phyloP scores from a whole-genome alignment of 805 yeast species.

The Clavispora asparagi region DNA sequence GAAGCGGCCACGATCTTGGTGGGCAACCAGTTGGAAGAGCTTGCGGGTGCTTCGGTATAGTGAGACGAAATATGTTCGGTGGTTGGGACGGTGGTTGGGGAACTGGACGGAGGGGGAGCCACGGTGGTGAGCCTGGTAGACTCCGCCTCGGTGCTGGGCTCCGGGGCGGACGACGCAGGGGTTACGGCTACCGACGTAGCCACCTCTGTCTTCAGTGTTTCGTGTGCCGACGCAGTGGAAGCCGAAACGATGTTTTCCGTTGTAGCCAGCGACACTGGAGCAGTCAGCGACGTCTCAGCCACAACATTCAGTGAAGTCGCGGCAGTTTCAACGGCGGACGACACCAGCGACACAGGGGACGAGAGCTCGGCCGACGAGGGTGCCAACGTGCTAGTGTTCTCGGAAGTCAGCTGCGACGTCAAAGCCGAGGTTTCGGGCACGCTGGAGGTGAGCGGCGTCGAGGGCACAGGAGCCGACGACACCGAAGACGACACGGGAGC shows the following conservation, averaged over 20 bases:
- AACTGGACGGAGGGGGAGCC: not conserved
- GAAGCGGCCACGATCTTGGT: constrained; percentile 25
- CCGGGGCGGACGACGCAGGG: not conserved
- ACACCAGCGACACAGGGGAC: not conserved
- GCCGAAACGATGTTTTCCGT: not conserved
- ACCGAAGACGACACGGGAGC: no score
- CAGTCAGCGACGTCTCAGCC: not conserved
- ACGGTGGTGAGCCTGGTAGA: constrained; percentile 1
- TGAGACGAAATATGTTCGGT: not conserved
- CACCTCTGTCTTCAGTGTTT: no score
- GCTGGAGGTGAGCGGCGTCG: no score
- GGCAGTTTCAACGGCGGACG: not conserved
- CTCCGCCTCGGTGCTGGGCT: not conserved
- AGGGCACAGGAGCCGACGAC: no score
- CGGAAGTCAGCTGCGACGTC: no score
- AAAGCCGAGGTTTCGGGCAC: not conserved
- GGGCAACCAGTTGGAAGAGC: constrained; percentile 32
- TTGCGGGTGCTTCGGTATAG: not conserved
- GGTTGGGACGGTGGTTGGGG: no score
- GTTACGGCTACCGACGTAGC: no score
- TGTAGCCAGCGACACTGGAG: not conserved
- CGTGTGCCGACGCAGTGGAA: no score
- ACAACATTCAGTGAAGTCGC: not conserved
- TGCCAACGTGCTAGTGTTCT: not conserved
- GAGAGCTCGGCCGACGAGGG: not conserved